Base-by-base conservation (phyloP, 371 early-diverging fungal genomes). In the Blastocladiella emersonii region DNA sequence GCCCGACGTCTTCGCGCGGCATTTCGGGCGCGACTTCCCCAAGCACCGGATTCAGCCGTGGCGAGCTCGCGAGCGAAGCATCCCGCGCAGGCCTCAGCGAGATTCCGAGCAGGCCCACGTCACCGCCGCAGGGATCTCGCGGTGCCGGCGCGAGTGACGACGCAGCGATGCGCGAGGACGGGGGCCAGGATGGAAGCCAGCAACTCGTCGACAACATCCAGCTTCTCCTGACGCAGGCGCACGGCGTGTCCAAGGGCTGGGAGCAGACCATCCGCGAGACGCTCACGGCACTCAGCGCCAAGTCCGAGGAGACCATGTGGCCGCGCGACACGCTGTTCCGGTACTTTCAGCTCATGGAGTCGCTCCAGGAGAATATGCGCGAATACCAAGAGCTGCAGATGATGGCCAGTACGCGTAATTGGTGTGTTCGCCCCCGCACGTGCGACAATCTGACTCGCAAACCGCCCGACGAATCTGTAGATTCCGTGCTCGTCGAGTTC, bases 311-410 rank as follows among this genome's bases (percentile, higher is more conserved):
- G 32, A 67, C 67, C 10, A 3, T 57, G 32, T 67, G 67, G 67
- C 67, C 67, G 41, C 32, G 66, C 27, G 67, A 67, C 53, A 67
- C 67, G 7, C 49, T 67, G 35, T 67, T 67, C 56, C 60, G 39
- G 66, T 67, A 67, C 30, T 66, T 67, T 43, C 66, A 66, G 57
- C 37, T 66, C 25, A 67, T 67, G 67, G 67, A 67, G 56, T 66
- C 19, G 0, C 25, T 67, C 27, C 66, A 67, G 56, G 67, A 66
- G 57, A 66, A 66, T 43, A 64, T 66, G 66, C 64, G 57, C n/a
- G 66, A 66, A 37, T 66, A 66, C 34, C 64, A 66, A 36, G 66
- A 66, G 51, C 37, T 66, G 53, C 66, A 66, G 45, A 45, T 45
- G 43, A 61, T 65, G 30, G 65, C 65, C 2, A 56, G 65, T 65